Evolutionary conservation across 2,329 filamentous ascomycete species (phyloP).

Genomic region (Fusarium keratoplasticum): DNA sequence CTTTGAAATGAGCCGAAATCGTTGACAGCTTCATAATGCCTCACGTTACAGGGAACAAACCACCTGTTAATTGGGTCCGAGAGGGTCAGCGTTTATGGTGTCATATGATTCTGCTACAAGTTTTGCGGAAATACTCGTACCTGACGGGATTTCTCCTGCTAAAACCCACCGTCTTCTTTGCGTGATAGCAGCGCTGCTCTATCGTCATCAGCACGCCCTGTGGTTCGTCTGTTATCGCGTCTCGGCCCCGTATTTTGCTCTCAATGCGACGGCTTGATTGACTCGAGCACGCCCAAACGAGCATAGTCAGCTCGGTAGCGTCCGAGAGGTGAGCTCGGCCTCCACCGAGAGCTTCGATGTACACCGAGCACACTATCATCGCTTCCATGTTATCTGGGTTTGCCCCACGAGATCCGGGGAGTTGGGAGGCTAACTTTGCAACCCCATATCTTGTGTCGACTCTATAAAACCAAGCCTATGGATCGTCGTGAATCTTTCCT

Average conservation of each 20-base stretch:
- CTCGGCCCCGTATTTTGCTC: neutral
- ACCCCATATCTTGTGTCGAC: neutral
- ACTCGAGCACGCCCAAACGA: neutral
- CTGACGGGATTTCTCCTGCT: neutral
- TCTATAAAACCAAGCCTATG: neutral
- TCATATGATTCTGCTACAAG: neutral
- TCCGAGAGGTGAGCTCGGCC: conserved; percentile 1
- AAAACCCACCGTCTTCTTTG: neutral
- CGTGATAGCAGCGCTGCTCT: conserved; percentile 2
- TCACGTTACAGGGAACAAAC: neutral
- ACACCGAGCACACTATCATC: conserved; percentile 3
- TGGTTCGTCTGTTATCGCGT: neutral
- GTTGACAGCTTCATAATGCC: neutral
- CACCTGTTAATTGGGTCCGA: neutral
- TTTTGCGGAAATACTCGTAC: neutral
- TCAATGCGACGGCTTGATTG: neutral
- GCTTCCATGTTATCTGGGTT: neutral
- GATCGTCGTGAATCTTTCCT: neutral
- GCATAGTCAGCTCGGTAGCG: neutral
- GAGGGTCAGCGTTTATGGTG: neutral
- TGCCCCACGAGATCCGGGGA: neutral
- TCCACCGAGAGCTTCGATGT: neutral
- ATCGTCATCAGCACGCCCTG: neutral
- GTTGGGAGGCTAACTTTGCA: neutral
- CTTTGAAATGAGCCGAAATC: neutral